These are phyloP conservation scores for Trichoderma virens DNA, from an alignment of 495 filamentous ascomycete species.

Conservation along the genomic window DNA sequence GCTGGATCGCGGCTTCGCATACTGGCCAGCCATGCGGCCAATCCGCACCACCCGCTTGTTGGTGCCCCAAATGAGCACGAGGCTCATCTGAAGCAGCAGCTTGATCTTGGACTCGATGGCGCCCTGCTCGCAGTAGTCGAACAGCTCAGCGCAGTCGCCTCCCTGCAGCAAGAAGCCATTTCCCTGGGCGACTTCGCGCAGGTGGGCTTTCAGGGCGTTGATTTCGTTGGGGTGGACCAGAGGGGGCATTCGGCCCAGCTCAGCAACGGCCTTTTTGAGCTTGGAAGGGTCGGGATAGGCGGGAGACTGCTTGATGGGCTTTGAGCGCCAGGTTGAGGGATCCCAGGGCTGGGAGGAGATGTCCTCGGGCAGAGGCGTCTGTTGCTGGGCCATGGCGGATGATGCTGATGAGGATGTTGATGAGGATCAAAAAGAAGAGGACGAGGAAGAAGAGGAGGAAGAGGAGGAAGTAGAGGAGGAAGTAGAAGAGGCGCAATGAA, in stretches of 20 bases:
- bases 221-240: constrained; percentile 88
- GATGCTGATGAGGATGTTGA: not conserved
- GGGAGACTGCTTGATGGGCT: constrained; percentile 88
- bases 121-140: constrained; percentile 86
- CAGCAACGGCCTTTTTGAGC: constrained; percentile 55
- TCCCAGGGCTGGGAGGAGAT: constrained; percentile 32
- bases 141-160: constrained; percentile 94
- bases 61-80: constrained; percentile 81
- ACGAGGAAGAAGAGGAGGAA: not conserved
- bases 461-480: not conserved
- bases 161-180: constrained; percentile 94
- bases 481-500: too few relatives aligned
- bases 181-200: constrained; percentile 81
- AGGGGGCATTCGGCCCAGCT: constrained; percentile 74
- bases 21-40: constrained; percentile 93
- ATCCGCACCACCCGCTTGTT: constrained; percentile 94
- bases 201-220: constrained; percentile 59
- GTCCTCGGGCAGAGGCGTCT: not conserved
- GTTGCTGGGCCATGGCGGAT: not conserved
- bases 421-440: not conserved
- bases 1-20: constrained; percentile 87
- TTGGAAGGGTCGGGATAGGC: constrained; percentile 62
- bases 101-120: constrained; percentile 96
- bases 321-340: constrained; percentile 73
- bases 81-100: constrained; percentile 88